These are phyloP conservation scores for Corymbia citriodora DNA, from an alignment of 441 rosid genomes.

Conservation along the genomic window DNA sequence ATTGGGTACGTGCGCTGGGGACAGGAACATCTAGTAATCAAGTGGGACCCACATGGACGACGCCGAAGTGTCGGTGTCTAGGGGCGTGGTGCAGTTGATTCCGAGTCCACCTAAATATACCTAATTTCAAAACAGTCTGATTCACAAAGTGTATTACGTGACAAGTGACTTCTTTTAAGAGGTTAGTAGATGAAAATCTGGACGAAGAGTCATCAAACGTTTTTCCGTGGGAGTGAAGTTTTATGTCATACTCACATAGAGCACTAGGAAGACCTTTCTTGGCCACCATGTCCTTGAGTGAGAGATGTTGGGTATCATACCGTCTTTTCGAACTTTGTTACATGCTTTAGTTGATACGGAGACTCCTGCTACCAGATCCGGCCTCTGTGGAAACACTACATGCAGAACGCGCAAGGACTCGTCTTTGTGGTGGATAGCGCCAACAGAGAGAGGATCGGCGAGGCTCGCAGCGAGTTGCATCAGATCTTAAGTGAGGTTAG, in stretches of 20 bases:
- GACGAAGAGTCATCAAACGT: neutral
- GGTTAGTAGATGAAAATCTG: neutral
- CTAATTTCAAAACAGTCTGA: neutral
- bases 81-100: neutral
- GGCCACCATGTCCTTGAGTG: neutral
- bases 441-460: slow-evolving; percentile 44
- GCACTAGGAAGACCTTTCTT: neutral
- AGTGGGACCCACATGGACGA: neutral
- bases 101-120: neutral
- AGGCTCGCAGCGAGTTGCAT: slow-evolving; percentile 71
- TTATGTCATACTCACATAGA: neutral
- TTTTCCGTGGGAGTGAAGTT: neutral
- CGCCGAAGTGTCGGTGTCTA: neutral
- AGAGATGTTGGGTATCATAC: neutral
- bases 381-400: slow-evolving; percentile 71
- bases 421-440: slow-evolving; percentile 72
- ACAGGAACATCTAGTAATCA: neutral
- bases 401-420: slow-evolving; percentile 46
- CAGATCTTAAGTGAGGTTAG: slow-evolving; percentile 48
- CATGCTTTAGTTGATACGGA: neutral
- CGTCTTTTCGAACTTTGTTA: neutral
- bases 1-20: neutral
- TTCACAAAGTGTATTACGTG: neutral
- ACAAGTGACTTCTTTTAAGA: neutral
- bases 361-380: slow-evolving; percentile 41